Evolutionary conservation across 352 stramenopile genomes (phyloP).

Genomic region (Phytopythium litorale): DNA sequence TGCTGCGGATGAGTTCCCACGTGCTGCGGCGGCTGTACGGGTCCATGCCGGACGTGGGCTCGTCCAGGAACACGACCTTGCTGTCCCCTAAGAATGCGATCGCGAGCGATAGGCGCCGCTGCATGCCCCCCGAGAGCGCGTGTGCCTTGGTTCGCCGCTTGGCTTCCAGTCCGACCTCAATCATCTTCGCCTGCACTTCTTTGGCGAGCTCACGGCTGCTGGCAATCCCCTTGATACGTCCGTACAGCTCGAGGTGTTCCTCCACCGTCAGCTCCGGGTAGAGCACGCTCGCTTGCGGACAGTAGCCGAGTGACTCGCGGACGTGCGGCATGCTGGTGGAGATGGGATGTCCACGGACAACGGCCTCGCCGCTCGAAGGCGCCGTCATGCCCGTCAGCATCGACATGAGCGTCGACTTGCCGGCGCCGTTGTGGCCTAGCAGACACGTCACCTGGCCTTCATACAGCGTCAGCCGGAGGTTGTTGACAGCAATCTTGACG

Average conservation of each 20-base stretch:
- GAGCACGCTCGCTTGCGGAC: constrained; percentile 96
- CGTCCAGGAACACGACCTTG: constrained; percentile 74
- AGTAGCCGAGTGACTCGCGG: constrained; percentile 91
- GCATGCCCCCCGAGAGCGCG: constrained; percentile 76
- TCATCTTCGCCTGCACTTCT: constrained; percentile 63
- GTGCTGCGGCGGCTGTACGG: constrained; percentile 84
- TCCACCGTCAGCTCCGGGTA: constrained; percentile 94
- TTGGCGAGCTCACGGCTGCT: constrained; percentile 5
- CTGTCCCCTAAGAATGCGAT: constrained; percentile 77
- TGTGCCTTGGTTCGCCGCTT: constrained; percentile 66
- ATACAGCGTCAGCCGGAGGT: constrained; percentile 86
- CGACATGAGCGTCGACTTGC: constrained; percentile 87
- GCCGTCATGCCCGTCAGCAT: constrained; percentile 77
- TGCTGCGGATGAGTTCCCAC: constrained; percentile 86
- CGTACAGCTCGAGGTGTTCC: constrained; percentile 96
- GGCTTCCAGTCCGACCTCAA: constrained; percentile 87
- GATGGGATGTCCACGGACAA: constrained; percentile 53
- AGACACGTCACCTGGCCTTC: constrained; percentile 93
- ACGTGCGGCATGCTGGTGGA: constrained; percentile 80
- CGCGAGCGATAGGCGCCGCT: constrained; percentile 73
- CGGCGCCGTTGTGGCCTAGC: constrained; percentile 94
- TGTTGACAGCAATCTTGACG: constrained; percentile 86
- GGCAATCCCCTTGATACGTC: constrained; percentile 83
- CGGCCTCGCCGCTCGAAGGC: constrained; percentile 51
- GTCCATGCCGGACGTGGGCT: constrained; percentile 93